These are phyloP conservation scores for Blastocladiella emersonii DNA, from an alignment of 371 early-diverging fungal species.

Conservation along the genomic window DNA sequence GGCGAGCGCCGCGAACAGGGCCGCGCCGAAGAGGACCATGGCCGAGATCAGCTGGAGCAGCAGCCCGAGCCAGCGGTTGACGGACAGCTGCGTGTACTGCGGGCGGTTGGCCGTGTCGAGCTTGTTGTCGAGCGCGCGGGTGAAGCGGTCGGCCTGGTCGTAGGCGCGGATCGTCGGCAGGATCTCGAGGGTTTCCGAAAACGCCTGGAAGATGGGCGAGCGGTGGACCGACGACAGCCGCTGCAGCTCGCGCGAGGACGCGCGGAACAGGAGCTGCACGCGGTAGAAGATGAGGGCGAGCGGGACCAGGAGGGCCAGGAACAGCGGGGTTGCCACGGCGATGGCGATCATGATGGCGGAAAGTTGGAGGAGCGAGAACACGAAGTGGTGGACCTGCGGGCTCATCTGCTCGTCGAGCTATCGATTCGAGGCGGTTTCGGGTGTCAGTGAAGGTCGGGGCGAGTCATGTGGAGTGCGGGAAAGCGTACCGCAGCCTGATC, in stretches of 20 bases:
- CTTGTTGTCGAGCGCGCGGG: slow-evolving; percentile 45
- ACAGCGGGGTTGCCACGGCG: slow-evolving; percentile 29
- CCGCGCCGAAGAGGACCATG: slow-evolving; percentile 30
- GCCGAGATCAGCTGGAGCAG: slow-evolving; percentile 64
- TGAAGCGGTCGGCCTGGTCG: slow-evolving; percentile 51
- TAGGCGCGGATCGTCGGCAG: slow-evolving; percentile 72
- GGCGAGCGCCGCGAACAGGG: slow-evolving; percentile 26
- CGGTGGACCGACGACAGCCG: slow-evolving; percentile 65
- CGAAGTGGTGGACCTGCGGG: background rate
- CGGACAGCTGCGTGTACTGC: slow-evolving; percentile 57
- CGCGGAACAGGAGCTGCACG: slow-evolving; percentile 46
- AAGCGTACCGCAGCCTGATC: too few relatives aligned
- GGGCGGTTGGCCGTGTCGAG: slow-evolving; percentile 67
- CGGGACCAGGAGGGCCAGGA: slow-evolving; percentile 32
- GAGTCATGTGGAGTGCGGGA: too few relatives aligned
- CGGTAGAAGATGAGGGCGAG: slow-evolving; percentile 30
- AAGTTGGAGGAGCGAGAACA: slow-evolving; percentile 25
- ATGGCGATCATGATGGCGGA: slow-evolving; percentile 30
- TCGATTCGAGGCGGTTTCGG: slow-evolving; percentile 27
- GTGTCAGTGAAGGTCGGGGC: too few relatives aligned
- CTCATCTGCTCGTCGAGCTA: too few relatives aligned
- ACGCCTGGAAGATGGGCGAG: slow-evolving; percentile 63
- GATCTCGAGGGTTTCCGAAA: slow-evolving; percentile 59
- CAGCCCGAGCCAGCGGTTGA: slow-evolving; percentile 82
- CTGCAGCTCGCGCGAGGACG: slow-evolving; percentile 73